Evolutionary conservation across 495 filamentous ascomycete species (phyloP), one percentile per base, ranked within the genome.

Genomic region (Penicillium bialowiezense): DNA sequence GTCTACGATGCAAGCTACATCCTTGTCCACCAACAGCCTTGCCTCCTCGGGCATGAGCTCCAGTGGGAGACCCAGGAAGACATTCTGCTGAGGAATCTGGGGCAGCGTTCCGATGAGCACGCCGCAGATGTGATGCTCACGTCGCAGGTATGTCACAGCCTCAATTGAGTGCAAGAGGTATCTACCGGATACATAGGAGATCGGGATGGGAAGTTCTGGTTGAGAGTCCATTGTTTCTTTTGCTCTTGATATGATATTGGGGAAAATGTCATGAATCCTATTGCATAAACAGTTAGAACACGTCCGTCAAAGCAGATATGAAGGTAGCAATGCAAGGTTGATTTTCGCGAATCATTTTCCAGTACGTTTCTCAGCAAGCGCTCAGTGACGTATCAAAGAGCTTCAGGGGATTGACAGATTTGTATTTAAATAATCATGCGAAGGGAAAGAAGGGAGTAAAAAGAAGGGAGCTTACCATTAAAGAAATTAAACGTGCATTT

Each of bases 381-480:
- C 73, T 71, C 70, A 62, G 58, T 66, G 64, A 71, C 64, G 70
- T 71, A 62, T 66, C 55, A 58, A 62, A 52, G 68, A 72, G 71
- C 65, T 67, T 91, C 87, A 88, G 87, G 75, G 84, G 87, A 91
- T 91, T 91, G 87, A 91, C 87, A 91, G 87, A 91, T 91, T 80
- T 74, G 69, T 74, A 77, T 72, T 69, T 77, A 59, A 81, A 72
- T 88, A 88, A 89, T 88, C 85, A 87, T 87, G 71, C 70, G 70
- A 72, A 64, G 19, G 14, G 21, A 21, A 47, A 13, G 41, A 50
- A 42, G 38, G 2, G 13, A 54, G 41, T 32, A 31, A 29, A 43
- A 46, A 13, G 48, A 37, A 2, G 14, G 23, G 19, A 41, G 52
- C 70, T 70, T 68, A 72, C 70, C 65, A 72, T 73, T 55, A 59